Base-by-base conservation (phyloP, 257 asterid species). In the Lavandula angustifolia region DNA sequence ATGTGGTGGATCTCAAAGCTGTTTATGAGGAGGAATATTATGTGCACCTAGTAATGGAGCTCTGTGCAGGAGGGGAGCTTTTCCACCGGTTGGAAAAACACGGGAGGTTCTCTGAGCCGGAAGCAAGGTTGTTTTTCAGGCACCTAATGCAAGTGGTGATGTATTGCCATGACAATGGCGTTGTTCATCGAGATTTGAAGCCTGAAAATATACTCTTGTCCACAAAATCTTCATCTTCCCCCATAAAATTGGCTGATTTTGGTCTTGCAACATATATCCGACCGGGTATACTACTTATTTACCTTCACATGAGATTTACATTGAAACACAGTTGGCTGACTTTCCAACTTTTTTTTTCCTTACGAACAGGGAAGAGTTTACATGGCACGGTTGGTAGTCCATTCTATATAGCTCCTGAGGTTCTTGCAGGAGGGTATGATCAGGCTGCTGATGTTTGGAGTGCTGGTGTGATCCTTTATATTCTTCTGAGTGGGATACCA, bases 31-130 rank as follows among this genome's bases (percentile, higher is more conserved):
- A 89, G 67, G 92, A 84, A 51, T 73, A 81, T 73, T 82, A 72
- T 56, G 96, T 44, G 50, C 50, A 44, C 17, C 75, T 89, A 48
- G 83, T 89, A 38, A 87, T 89, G 97, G 97, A 89, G 85, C 95
- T 87, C 71, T 87, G 94, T 77, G 91, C 91, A 3, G 95, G 95
- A 44, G 88, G 88, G 37, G 88, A 82, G 71, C 85, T 82, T 38
- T 82, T 82, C 68, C 83, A 79, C 72, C 73, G 51, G 63, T 75
- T 82, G 4, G 88, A 82, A 62, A 74, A 69, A 73, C 75, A 63
- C 51, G 85, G 83, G 18, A 72, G 80, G 59, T 67, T 82, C 57
- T 73, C 81, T 0, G 85, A 82, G 74, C 44, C 52, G 5, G 76
- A 82, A 31, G 85, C 85, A 9, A 73, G 44, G 35, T 60, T 43